Base-by-base conservation (phyloP, 371 early-diverging fungal genomes). In the Circinella minor region DNA sequence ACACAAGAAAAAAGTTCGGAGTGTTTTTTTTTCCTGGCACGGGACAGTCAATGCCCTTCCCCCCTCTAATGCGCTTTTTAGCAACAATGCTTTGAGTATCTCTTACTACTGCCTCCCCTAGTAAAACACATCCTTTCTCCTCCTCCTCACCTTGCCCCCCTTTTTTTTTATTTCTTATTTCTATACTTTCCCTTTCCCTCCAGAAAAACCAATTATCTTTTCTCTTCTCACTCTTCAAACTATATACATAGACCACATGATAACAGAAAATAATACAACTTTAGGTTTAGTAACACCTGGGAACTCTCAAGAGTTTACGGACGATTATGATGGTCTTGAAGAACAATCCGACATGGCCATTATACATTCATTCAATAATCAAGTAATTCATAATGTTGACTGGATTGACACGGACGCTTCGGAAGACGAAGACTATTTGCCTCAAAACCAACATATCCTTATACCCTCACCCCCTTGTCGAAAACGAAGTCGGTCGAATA, bases 341-440 rank as follows among this genome's bases (percentile, higher is more conserved):
- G 67, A 20, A 39, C 27, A 57, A 34, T n/a, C 57, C 18, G n/a
- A 17, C 57, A 51, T 51, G 51, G n/a, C 5, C 14, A 15, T 5
- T 51, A 15, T n/a, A 51, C 51, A 13, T 51, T 15, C 47, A 11
- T 55, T 55, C 17, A 55, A 57, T 57, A 27, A 54, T 15, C 54
- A 57, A 13, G 5, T 18, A 17, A 14, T 48, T 51, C 34, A 62
- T 34, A 66, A 71, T 70, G 77, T 80, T 1, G 71, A 73, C 18
- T 82, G 83, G 83, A 43, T 73, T 55, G 83, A 82, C 59, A 82
- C 81, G 11, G 83, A 80, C 65, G 73, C 62, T 14, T 78, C 79
- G 15, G 81, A 80, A 66, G 83, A 83, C 51, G 80, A 78, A 64
- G 83, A 82, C 61, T 82, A 71, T 55, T 57, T 78, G 36, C 83